Evolutionary conservation across 2,329 filamentous ascomycete genomes (phyloP), one percentile per base, ranked within the genome.

Genomic region (Colletotrichum sublineola): DNA sequence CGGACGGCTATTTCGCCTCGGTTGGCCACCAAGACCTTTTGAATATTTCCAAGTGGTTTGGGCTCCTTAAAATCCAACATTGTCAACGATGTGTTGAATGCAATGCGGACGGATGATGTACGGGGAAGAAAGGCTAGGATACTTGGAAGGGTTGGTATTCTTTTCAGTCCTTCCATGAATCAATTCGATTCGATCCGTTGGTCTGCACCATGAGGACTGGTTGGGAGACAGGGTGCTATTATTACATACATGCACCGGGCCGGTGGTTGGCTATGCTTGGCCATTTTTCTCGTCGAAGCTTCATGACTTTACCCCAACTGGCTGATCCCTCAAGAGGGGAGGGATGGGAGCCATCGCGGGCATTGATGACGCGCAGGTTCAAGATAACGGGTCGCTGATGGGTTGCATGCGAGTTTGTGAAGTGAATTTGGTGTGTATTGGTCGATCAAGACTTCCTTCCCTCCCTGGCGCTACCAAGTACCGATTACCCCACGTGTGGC

Each of bases 1-100:
- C 88, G 84, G 42, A 83, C 82, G 3, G 87, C 86, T 65, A 90
- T 90, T 76, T 90, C 88, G 58, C 88, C 89, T 57, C 89, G 82
- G 77, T 91, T 91, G 12, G 89, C 88, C 60, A 91, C 84, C 15
- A 91, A 79, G 24, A 91, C 75, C 40, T 53, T 68, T 15, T 40
- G 38, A 7, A 63, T 68, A n/a, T 24, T 63, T 5, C 31, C 33
- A 20, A 63, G 60, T 36, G 60, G 33, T 36, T 18, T 50, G 60
- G 44, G 20, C 31, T 52, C 20, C 46, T 14, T 24, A n/a, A 33
- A 24, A 14, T 24, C 40, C 42, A 33, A 52, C 20, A 29, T 15
- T 31, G 24, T 61, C 58, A 48, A 33, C 18, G 14, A 36, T 46
- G 42, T 42, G 24, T 7, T 29, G 40, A 24, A 31, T 33, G 1